phyloP scores from a whole-genome alignment of 805 yeast genomes.

The Cyberlindnera mississippiensis region DNA sequence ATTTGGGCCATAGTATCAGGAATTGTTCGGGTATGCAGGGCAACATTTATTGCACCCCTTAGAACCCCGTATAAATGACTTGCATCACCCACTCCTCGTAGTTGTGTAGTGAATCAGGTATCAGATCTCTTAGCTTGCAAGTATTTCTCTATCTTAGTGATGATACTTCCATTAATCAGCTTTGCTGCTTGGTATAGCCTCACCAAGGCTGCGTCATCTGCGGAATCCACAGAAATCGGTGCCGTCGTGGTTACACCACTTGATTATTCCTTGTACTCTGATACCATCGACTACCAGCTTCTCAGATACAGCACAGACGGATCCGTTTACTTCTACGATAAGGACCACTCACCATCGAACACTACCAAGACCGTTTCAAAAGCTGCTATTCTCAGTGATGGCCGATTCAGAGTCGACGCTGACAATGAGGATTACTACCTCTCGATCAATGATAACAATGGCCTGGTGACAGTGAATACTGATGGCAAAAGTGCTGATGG shows the following conservation, averaged over 20 bases:
- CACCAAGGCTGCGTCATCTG: background rate
- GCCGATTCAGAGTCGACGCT: conserved; percentile 13
- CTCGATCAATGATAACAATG: conserved; percentile 11
- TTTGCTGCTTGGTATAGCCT: background rate
- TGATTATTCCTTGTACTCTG: conserved; percentile 17
- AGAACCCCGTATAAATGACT: too few relatives aligned
- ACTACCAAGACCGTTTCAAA: conserved; percentile 10
- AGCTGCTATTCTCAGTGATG: conserved; percentile 11
- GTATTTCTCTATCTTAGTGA: too few relatives aligned
- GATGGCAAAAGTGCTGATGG: conserved; percentile 14
- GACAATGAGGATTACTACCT: conserved; percentile 7
- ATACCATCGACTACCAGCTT: conserved; percentile 18
- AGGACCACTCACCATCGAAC: conserved; percentile 1
- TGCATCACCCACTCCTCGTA: too few relatives aligned
- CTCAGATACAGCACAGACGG: conserved; percentile 15
- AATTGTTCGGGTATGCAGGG: too few relatives aligned
- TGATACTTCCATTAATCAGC: too few relatives aligned
- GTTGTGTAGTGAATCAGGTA: too few relatives aligned
- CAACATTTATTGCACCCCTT: too few relatives aligned
- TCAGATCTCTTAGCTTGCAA: too few relatives aligned
- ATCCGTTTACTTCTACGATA: conserved; percentile 17
- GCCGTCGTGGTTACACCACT: conserved; percentile 19
- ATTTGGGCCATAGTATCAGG: too few relatives aligned
- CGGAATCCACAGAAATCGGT: conserved; percentile 14
- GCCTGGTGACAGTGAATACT: conserved; percentile 11